A percentile compares a stretch with the other conserved stretches of the same genome.
phyloP scores from a whole-genome alignment of 2,329 filamentous ascomycete species.

The Ascochyta viciae-villosae region DNA sequence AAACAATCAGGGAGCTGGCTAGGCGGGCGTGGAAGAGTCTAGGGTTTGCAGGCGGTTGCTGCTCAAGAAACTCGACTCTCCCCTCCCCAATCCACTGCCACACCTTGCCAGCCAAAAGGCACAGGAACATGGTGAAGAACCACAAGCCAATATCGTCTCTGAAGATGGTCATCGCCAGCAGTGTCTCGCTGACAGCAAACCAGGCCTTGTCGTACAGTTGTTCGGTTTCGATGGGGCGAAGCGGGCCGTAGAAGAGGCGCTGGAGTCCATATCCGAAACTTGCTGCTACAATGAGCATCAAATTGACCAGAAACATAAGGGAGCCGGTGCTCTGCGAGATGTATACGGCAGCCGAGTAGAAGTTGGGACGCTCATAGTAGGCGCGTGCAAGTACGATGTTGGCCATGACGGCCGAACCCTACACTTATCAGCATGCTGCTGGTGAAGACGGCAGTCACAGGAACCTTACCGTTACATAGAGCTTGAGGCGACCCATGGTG shows the following conservation, averaged over 20 bases:
- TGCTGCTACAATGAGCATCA: slow-evolving; percentile 81
- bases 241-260: slow-evolving; percentile 84
- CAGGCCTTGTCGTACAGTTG: slow-evolving; percentile 97
- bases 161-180: slow-evolving; percentile 97
- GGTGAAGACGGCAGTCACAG: neutral
- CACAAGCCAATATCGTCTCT: slow-evolving; percentile 92
- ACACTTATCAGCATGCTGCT: slow-evolving; percentile 25
- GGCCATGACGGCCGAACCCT: slow-evolving; percentile 80
- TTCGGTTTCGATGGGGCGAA: slow-evolving; percentile 94
- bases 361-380: slow-evolving; percentile 94
- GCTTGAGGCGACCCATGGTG: slow-evolving; percentile 44
- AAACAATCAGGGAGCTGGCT: slow-evolving; percentile 77
- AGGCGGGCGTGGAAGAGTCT: slow-evolving; percentile 86
- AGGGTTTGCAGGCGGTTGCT: slow-evolving; percentile 90
- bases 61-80: slow-evolving; percentile 90
- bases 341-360: slow-evolving; percentile 97
- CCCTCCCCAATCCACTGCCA: slow-evolving; percentile 99
- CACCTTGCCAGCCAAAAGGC: slow-evolving; percentile 89
- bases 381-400: slow-evolving; percentile 85
- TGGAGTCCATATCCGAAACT: slow-evolving; percentile 87
- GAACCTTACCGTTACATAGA: slow-evolving; percentile 43
- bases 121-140: slow-evolving; percentile 96
- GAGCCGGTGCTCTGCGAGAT: slow-evolving; percentile 96
- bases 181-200: slow-evolving; percentile 97
- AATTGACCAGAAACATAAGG: slow-evolving; percentile 90